A percentile compares a stretch with the other conserved stretches of the same genome.
These are phyloP conservation scores for Lasiodiplodia sp. DNA, from an alignment of 2,329 filamentous ascomycete species.

Conservation along the genomic window DNA sequence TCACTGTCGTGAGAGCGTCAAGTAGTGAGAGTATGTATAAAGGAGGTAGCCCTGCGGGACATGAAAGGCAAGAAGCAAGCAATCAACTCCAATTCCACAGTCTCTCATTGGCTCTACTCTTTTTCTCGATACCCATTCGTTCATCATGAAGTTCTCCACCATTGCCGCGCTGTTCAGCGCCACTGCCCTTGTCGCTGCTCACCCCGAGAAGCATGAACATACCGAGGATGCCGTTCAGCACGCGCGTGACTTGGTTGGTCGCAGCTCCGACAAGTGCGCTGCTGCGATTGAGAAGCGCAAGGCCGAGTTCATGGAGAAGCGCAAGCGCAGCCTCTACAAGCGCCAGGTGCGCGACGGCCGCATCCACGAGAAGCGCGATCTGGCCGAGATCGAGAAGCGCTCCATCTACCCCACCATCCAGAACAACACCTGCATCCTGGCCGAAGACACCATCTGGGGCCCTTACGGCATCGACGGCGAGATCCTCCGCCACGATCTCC, in stretches of 20 bases:
- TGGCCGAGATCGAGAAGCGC: constrained; percentile 8
- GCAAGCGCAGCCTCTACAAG: constrained; percentile 13
- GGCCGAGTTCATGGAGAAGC: constrained; percentile 10
- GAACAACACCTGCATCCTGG: constrained; percentile 44
- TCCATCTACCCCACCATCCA: constrained; percentile 18
- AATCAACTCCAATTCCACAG: background rate
- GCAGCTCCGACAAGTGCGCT: constrained; percentile 17
- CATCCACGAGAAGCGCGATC: constrained; percentile 12
- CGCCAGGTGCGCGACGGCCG: constrained; percentile 13
- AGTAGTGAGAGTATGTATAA: background rate
- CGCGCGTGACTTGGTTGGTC: background rate
- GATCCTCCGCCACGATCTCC: constrained; percentile 57
- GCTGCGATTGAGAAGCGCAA: constrained; percentile 6
- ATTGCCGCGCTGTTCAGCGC: constrained; percentile 13
- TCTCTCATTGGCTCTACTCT: background rate
- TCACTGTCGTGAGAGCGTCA: too few relatives aligned
- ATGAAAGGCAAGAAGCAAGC: background rate
- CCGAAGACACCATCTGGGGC: constrained; percentile 40
- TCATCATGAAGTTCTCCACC: constrained; percentile 8
- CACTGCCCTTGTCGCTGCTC: constrained; percentile 9
- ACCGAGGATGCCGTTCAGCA: background rate
- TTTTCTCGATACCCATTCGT: background rate
- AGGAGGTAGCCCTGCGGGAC: background rate
- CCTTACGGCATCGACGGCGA: constrained; percentile 56
- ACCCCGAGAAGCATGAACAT: constrained; percentile 24